Evolutionary conservation across 2,329 filamentous ascomycete species (phyloP), one percentile per base, ranked within the genome.

Genomic region (Cladosporium sp.): DNA sequence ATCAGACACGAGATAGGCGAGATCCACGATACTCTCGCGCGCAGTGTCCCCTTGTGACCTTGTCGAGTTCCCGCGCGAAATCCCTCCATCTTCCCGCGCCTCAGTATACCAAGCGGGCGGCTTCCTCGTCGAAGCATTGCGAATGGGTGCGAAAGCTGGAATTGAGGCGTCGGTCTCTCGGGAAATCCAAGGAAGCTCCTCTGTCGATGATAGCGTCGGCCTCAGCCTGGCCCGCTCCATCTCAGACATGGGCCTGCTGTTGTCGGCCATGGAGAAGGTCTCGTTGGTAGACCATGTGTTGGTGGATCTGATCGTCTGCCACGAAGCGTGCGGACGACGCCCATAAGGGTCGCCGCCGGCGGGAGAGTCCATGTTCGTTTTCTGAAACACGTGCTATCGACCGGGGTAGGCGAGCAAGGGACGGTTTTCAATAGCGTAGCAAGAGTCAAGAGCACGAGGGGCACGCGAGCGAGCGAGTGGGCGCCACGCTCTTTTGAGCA

Each of bases 1-100:
- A 56, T 68, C 65, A 3, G 62, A 67, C 2, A 68, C 65, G 41
- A 68, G 64, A 49, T 66, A 56, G 54, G 66, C 64, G 35, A 67
- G 54, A 52, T 67, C 65, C 37, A 67, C 63, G 31, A 66, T 66
- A 48, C 60, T 63, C 43, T 67, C 65, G 42, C 65, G 53, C 10
- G 64, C 60, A 28, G 57, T 61, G 46, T 57, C 63, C 28, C 59
- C 54, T 11, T 59, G 56, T 9, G 63, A 63, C 32, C 62, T 58
- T 11, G 53, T 52, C 13, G 63, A 63, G 32, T 52, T 54, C 13
- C 49, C 48, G 34, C 57, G 55, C 41, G 54, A 54, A 32, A 33
- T 13, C 28, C 53, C 54, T 18, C 58, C 46, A 43, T 66, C 61
- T 43, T 59, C 56, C 54, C 65, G 61, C 9, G 62, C 63, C 52